Percentiles rank a stretch among this genome's conserved stretches.
phyloP scores from a whole-genome alignment of 2,329 filamentous ascomycete species.

The Didymella segeticola region DNA sequence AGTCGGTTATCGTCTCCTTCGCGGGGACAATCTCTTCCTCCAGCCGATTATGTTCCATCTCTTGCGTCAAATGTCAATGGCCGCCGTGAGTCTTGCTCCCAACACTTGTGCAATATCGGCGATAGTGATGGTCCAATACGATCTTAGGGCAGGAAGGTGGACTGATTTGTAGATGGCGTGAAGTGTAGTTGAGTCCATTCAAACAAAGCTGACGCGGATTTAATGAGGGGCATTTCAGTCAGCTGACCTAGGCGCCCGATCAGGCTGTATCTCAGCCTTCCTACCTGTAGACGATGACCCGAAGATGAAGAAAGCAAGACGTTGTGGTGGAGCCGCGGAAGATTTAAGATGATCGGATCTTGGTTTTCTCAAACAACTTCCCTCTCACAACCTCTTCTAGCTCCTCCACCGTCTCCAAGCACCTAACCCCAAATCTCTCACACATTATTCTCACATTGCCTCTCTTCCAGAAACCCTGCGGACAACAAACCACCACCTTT shows the following conservation, averaged over 20 bases:
- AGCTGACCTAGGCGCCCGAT: background rate
- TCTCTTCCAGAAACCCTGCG: slow-evolving; percentile 62
- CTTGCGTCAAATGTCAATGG: background rate
- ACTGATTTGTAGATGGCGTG: background rate
- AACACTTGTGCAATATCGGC: background rate
- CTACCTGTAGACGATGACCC: background rate
- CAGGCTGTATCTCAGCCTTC: background rate
- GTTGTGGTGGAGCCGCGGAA: background rate
- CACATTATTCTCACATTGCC: slow-evolving; percentile 68
- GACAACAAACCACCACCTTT: slow-evolving; percentile 61
- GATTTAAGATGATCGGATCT: background rate
- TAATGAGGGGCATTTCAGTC: background rate
- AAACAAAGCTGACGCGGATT: background rate
- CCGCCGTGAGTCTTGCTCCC: background rate
- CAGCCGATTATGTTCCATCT: background rate
- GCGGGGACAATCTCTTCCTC: background rate
- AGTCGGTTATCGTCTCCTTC: background rate
- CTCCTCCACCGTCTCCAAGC: slow-evolving; percentile 53
- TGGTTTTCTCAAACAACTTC: slow-evolving; percentile 22
- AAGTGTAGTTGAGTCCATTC: background rate
- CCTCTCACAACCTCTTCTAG: slow-evolving; percentile 45
- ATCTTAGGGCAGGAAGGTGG: background rate
- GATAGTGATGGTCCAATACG: background rate
- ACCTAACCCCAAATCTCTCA: slow-evolving; percentile 52
- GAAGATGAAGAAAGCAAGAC: background rate